Evolutionary conservation across 1,284 basidiomycete genomes (phyloP), one percentile per base, ranked within the genome.

Genomic region (Somion occarium): DNA sequence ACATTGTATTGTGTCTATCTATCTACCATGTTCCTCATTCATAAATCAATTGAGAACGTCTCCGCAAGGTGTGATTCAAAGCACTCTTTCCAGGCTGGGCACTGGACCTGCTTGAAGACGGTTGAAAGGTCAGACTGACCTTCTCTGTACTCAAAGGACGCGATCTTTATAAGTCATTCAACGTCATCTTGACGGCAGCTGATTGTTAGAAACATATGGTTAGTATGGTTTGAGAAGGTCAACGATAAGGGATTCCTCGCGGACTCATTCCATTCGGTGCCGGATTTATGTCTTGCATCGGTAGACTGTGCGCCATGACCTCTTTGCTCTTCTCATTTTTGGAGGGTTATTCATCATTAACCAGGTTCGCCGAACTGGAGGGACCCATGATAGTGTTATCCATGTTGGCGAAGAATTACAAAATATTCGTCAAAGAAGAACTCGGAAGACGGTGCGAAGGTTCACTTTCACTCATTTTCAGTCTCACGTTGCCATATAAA

Each of bases 211-310:
- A 34, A 34, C 15, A 34, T 34, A 34, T 34, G 30, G 7, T 34
- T 34, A 15, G 15, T 7, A 34, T 34, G 30, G 30, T 34, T 15
- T 7, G 7, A 7, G 30, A 34, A 34, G 30, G 30, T 15, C 7
- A 34, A 34, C 15, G 30, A 7, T 15, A 34, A 34, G 30, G 15
- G 30, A 19, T 71, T 70, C 53, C 53, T 71, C 18, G 62, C 62
- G 18, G 61, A 65, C 39, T 70, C 54, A 46, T 69, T 1, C 65
- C 69, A 5, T 74, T 73, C 59, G 48, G 53, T 41, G 24, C 27
- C 20, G 54, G 59, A 11, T 51, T 56, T 5, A 56, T 69, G 25
- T 60, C 63, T 5, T 73, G 70, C 54, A 64, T 72, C 44, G 70
- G 70, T 1, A 63, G 68, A 44, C 44, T 65, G 52, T 71, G 63